phyloP scores from a whole-genome alignment of 2,329 filamentous ascomycete genomes.

The Arachnomyces sp. region DNA sequence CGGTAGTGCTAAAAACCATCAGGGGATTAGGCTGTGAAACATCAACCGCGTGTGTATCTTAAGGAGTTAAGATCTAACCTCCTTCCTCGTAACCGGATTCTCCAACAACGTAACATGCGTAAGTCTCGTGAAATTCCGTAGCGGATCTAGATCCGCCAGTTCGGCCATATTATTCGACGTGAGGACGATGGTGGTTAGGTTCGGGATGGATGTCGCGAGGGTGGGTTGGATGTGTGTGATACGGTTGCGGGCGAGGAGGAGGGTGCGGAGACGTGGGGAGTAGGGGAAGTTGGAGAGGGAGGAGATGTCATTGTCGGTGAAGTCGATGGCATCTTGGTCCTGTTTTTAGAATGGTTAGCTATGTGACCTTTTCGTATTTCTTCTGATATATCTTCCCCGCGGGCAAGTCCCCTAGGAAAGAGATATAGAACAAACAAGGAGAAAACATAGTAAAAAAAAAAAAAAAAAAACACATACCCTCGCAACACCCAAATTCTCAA shows the following conservation, averaged over 20 bases:
- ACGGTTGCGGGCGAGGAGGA: constrained; percentile 85
- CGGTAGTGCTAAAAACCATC: constrained; percentile 65
- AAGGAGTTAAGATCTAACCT: constrained; percentile 55
- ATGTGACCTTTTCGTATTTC: not conserved
- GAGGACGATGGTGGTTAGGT: constrained; percentile 72
- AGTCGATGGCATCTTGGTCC: constrained; percentile 95
- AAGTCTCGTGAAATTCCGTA: constrained; percentile 61
- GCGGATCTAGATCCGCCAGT: constrained; percentile 78
- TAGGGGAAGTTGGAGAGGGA: constrained; percentile 86
- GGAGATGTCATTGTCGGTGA: constrained; percentile 96
- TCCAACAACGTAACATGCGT: constrained; percentile 76
- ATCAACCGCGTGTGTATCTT: not conserved
- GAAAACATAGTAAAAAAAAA: constrained; percentile 2
- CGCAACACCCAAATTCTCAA: constrained; percentile 95
- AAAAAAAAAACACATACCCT: constrained; percentile 55
- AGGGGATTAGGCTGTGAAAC: not conserved
- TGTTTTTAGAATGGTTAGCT: constrained; percentile 29
- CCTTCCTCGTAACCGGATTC: constrained; percentile 86
- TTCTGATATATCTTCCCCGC: too few relatives aligned
- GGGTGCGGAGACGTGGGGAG: constrained; percentile 75
- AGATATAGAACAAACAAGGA: constrained; percentile 5
- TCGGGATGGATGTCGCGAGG: constrained; percentile 68
- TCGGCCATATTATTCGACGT: constrained; percentile 76
- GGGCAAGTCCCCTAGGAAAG: not conserved
- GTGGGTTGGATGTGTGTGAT: constrained; percentile 71